Conservation (phyloP, 139 green algal genomes). For the Chlorella sp. region DNA sequence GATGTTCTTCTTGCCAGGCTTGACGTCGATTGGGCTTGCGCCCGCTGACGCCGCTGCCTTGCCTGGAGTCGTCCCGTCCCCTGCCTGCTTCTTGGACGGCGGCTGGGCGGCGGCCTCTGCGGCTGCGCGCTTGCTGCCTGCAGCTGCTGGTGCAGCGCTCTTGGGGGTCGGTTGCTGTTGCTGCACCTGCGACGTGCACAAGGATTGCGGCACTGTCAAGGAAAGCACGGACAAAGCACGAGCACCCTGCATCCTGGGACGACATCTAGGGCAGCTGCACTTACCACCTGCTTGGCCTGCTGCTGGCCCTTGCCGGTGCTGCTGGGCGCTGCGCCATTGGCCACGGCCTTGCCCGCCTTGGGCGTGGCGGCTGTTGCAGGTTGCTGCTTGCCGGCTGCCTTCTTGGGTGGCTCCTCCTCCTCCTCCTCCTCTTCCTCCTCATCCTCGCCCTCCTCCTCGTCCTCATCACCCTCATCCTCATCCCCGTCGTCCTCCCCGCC, state of each 20-base stretch:
- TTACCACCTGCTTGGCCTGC: no score
- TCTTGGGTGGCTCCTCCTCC: conserved; percentile 10
- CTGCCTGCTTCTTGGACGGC: conserved; percentile 10
- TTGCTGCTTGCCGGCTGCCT: conserved; percentile 25
- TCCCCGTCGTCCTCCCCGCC: conserved; percentile 12
- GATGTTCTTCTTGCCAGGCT: conserved; percentile 24
- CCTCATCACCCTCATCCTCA: not conserved
- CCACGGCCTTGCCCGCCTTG: not conserved
- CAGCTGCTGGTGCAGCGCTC: not conserved
- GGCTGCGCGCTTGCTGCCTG: not conserved
- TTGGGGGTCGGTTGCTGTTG: no score
- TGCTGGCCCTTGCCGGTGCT: no score
- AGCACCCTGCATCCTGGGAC: no score
- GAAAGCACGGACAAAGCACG: no score
- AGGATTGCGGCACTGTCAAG: no score
- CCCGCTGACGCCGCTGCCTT: not conserved
- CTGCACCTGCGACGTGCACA: no score
- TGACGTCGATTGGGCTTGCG: conserved; percentile 2
- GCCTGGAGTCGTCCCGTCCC: conserved; percentile 5
- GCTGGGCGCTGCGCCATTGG: not conserved
- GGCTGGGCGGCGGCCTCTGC: not conserved
- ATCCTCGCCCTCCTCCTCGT: conserved; percentile 8
- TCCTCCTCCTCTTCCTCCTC: conserved; percentile 24
- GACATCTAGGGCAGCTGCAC: no score
- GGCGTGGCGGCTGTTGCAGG: conserved; percentile 7